Evolutionary conservation across 2,329 filamentous ascomycete genomes (phyloP).

Genomic region (Bimuria novae-zelandiae): DNA sequence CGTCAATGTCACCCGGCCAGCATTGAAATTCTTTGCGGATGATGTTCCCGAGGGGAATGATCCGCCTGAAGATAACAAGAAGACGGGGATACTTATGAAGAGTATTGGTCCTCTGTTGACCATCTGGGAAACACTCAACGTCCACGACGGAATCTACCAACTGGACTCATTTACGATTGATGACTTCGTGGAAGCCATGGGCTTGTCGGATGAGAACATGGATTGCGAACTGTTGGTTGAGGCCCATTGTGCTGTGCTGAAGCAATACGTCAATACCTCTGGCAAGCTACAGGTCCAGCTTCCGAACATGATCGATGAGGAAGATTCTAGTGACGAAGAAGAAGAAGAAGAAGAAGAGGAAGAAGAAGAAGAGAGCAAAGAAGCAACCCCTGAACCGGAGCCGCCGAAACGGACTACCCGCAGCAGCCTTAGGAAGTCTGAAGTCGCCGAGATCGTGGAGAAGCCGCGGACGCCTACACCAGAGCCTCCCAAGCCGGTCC

Average conservation of each 20-base stretch:
- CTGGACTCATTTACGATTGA: slow-evolving; percentile 98
- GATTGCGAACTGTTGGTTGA: slow-evolving; percentile 88
- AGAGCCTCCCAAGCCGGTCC: slow-evolving; percentile 46
- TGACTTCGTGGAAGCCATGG: slow-evolving; percentile 88
- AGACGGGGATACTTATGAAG: slow-evolving; percentile 71
- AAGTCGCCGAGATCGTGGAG: slow-evolving; percentile 62
- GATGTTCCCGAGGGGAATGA: slow-evolving; percentile 55
- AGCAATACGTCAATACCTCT: slow-evolving; percentile 78
- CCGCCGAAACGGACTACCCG: slow-evolving; percentile 79
- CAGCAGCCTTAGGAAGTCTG: slow-evolving; percentile 81
- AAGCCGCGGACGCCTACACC: slow-evolving; percentile 46
- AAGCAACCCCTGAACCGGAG: slow-evolving; percentile 57
- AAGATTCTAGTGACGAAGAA: slow-evolving; percentile 53
- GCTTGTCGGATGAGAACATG: slow-evolving; percentile 71
- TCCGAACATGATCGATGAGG: slow-evolving; percentile 65
- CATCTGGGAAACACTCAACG: slow-evolving; percentile 95
- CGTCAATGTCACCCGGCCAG: slow-evolving; percentile 69
- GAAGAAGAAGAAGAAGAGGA: slow-evolving; percentile 51
- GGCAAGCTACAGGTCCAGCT: slow-evolving; percentile 80
- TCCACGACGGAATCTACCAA: slow-evolving; percentile 94
- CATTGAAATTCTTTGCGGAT: slow-evolving; percentile 75
- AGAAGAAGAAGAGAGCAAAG: slow-evolving; percentile 54
- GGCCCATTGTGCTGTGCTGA: slow-evolving; percentile 88
- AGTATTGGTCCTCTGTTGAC: slow-evolving; percentile 86
- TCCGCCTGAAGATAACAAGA: slow-evolving; percentile 40